These are phyloP conservation scores for Caloboletus inedulis DNA, from an alignment of 1,284 basidiomycete genomes.

Conservation along the genomic window DNA sequence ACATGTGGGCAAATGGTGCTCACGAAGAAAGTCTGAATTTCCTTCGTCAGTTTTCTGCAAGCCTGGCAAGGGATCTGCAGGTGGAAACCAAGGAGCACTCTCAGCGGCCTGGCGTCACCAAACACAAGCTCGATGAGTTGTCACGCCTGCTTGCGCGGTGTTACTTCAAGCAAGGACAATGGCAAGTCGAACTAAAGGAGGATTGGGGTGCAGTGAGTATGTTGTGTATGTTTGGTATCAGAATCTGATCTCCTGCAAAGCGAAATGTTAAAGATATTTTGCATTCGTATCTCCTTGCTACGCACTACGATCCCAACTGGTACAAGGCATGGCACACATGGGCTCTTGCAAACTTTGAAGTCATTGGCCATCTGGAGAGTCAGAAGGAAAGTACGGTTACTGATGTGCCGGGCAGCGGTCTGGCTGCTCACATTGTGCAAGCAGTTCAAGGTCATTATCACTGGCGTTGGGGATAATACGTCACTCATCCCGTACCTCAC, in stretches of 20 bases:
- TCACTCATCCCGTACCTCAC: constrained; percentile 7
- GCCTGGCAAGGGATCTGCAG: constrained; percentile 75
- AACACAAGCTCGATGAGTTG: constrained; percentile 70
- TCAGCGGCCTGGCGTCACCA: constrained; percentile 50
- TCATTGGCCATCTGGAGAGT: constrained; percentile 80
- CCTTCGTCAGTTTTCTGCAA: constrained; percentile 82
- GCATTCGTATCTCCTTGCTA: constrained; percentile 83
- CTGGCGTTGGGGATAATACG: not conserved
- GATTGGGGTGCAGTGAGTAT: constrained; percentile 72
- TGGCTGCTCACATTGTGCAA: constrained; percentile 88
- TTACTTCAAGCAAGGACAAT: constrained; percentile 96
- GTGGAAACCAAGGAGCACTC: constrained; percentile 47
- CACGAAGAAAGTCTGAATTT: constrained; percentile 81
- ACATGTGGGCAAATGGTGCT: constrained; percentile 90
- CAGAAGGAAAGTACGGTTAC: constrained; percentile 57
- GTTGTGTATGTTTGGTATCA: constrained; percentile 3
- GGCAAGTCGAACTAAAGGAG: constrained; percentile 82
- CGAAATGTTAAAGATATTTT: constrained; percentile 80
- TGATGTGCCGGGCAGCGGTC: constrained; percentile 69
- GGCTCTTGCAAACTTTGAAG: constrained; percentile 96
- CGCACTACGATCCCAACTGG: constrained; percentile 91
- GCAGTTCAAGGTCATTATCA: constrained; percentile 77
- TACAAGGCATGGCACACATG: constrained; percentile 99
- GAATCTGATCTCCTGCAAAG: constrained; percentile 37
- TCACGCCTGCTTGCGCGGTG: constrained; percentile 92